phyloP scores from a whole-genome alignment of 2,329 filamentous ascomycete genomes.

The Arachnomyces sp. region DNA sequence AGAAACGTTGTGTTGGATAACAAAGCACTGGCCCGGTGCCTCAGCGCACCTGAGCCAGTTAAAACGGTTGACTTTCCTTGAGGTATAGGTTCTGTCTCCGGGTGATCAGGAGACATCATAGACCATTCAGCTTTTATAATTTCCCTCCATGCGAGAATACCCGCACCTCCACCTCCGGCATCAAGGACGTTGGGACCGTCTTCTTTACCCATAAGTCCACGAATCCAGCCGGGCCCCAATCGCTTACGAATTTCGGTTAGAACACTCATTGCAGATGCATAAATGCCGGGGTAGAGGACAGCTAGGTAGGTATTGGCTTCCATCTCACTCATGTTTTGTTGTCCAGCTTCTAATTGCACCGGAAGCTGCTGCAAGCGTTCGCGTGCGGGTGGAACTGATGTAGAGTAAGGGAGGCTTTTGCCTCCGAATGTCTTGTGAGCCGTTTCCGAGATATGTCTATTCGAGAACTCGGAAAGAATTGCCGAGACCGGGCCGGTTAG shows the following conservation, averaged over 20 bases:
- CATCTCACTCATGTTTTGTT: constrained; percentile 52
- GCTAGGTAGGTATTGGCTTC: constrained; percentile 55
- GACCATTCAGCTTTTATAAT: constrained; percentile 77
- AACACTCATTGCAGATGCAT: constrained; percentile 49
- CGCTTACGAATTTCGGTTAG: constrained; percentile 55
- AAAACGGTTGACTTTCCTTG: constrained; percentile 72
- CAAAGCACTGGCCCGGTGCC: constrained; percentile 66
- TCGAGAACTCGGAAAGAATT: constrained; percentile 60
- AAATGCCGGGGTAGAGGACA: constrained; percentile 54
- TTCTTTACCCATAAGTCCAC: constrained; percentile 47
- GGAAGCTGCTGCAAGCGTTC: constrained; percentile 47
- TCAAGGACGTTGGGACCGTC: constrained; percentile 54
- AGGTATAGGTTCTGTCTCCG: constrained; percentile 33
- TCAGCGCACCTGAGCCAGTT: constrained; percentile 65
- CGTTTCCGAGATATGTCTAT: constrained; percentile 65
- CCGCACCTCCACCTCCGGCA: constrained; percentile 55
- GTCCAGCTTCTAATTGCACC: constrained; percentile 50
- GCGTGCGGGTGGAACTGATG: constrained; percentile 56
- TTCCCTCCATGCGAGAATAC: constrained; percentile 58
- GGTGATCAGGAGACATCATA: constrained; percentile 46
- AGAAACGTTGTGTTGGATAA: constrained; percentile 87
- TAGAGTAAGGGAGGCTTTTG: constrained; percentile 64
- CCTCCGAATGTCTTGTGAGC: constrained; percentile 74
- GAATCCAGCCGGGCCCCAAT: constrained; percentile 53
- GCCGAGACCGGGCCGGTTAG: constrained; percentile 63